Evolutionary conservation across 768 basidiomycete species (phyloP), one percentile per base, ranked within the genome.

Genomic region (Pisolithus albus): DNA sequence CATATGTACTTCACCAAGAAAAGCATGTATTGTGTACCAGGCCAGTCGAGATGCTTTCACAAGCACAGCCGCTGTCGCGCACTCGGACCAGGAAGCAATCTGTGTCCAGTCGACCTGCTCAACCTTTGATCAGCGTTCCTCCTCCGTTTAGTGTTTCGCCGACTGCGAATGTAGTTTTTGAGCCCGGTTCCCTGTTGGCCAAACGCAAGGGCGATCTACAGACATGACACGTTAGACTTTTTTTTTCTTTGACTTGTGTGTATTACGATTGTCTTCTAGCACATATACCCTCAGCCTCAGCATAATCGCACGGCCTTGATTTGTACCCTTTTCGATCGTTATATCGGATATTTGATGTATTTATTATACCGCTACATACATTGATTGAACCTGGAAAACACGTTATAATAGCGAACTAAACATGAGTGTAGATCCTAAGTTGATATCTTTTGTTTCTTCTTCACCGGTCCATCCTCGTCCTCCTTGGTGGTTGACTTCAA

Each of bases 1-100:
- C 90, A 1, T 91, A 90, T 62, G 82, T 91, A 45, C 75, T 92
- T 18, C 76, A 84, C 60, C 89, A 91, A 68, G 89, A 91, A 61
- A 81, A 83, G 38, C 78, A 85, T 52, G 76, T 88, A 16, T 47
- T 68, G 19, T 52, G 75, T 86, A 56, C 67, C 26, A 67, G 60
- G 53, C 30, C 59, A 1, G 57, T 52, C 37, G 66, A 66, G 32
- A 9, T 7, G 3, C 55, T 54, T 30, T 51, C 60, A n/a, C 64
- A 67, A 49, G 58, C 59, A 23, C 72, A 70, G 47, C 56, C 62
- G 3, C 66, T 74, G 18, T 55, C 68, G 18, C 73, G 72, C 15
- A 59, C 75, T 7, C 64, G 66, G 44, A 67, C 71, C n/a, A 58
- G 70, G 46, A 66, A 66, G 53, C 52, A 72, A 61, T 62, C 66